Evolutionary conservation across 768 basidiomycete genomes (phyloP), one percentile per base, ranked within the genome.

Genomic region (Tylopilus intermedius): DNA sequence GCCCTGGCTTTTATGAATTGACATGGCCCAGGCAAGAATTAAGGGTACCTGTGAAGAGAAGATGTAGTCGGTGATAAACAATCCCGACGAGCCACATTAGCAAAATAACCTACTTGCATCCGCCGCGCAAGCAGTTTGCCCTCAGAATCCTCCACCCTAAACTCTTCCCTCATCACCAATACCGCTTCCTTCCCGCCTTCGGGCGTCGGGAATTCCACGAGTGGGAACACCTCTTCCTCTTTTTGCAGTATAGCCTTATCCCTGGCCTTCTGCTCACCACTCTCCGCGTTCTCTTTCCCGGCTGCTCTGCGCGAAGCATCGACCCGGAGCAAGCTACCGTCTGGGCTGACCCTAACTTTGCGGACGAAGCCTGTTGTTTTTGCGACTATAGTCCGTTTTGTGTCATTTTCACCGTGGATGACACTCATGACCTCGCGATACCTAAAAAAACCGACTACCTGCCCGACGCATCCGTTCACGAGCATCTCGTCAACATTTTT

Each of bases 1-100:
- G 1, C 86, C 87, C 61, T 89, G 88, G 51, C 78, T 80, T 67
- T 90, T 90, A 70, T 89, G 86, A 51, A 90, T 88, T 2, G 81
- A 81, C 74, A 87, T 83, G 0, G 86, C 85, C 86, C 84, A 89
- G 0, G 85, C 82, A 0, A 86, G 76, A 45, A 90, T 87, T 4
- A 94, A 67, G 0, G 88, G 87, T 2, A 90, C 60, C 83, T 88
- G 57, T 2, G 10, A 26, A 18, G 39, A 10, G 21, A 8, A 39
- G 9, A 22, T 45, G 21, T 53, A 2, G 51, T 24, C 9, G 8
- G n/a, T 33, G 30, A 3, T 24, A 11, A 15, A 45, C 5, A 3
- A 2, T 11, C 24, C 24, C 24, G 4, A 24, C 24, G 24, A 24
- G 15, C 32, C 4, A 5, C 6, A 27, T n/a, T 1, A 14, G 21